phyloP scores from a whole-genome alignment of 1,284 basidiomycete species.

The Caloboletus firmus region DNA sequence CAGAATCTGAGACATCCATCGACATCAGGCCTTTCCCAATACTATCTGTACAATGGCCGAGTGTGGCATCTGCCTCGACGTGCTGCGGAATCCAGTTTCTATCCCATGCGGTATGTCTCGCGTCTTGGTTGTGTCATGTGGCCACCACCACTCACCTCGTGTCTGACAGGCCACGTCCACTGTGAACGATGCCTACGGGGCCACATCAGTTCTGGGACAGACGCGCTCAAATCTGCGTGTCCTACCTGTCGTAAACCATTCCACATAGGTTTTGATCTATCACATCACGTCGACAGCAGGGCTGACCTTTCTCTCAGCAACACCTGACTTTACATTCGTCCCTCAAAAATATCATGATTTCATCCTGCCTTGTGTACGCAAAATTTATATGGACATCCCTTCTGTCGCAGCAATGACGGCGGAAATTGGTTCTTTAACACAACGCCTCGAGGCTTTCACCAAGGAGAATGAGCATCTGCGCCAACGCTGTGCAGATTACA shows the following conservation, averaged over 20 bases:
- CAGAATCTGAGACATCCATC: no score
- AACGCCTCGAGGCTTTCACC: slow-evolving; percentile 36
- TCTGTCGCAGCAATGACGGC: slow-evolving; percentile 31
- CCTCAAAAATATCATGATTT: slow-evolving; percentile 61
- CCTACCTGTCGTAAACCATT: slow-evolving; percentile 61
- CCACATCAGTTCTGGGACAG: slow-evolving; percentile 45
- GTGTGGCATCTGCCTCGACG: slow-evolving; percentile 63
- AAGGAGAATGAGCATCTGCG: slow-evolving; percentile 44
- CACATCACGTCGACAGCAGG: no score
- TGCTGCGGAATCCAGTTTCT: slow-evolving; percentile 51
- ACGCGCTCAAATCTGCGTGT: slow-evolving; percentile 46
- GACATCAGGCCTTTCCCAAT: not conserved
- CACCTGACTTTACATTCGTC: slow-evolving; percentile 49
- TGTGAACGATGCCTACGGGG: slow-evolving; percentile 55
- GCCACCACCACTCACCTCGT: slow-evolving; percentile 4
- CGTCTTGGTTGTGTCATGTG: not conserved
- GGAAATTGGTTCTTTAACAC: slow-evolving; percentile 37
- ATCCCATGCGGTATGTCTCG: slow-evolving; percentile 56
- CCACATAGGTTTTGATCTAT: slow-evolving; percentile 44
- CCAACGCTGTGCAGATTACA: slow-evolving; percentile 40
- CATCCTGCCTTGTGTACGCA: slow-evolving; percentile 54
- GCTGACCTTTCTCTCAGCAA: slow-evolving; percentile 28
- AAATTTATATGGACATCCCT: slow-evolving; percentile 51
- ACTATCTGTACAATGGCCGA: slow-evolving; percentile 37
- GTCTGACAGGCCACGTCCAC: slow-evolving; percentile 54